phyloP scores from a whole-genome alignment of 371 early-diverging fungal genomes.

The Syncephalis plumigaleata region DNA sequence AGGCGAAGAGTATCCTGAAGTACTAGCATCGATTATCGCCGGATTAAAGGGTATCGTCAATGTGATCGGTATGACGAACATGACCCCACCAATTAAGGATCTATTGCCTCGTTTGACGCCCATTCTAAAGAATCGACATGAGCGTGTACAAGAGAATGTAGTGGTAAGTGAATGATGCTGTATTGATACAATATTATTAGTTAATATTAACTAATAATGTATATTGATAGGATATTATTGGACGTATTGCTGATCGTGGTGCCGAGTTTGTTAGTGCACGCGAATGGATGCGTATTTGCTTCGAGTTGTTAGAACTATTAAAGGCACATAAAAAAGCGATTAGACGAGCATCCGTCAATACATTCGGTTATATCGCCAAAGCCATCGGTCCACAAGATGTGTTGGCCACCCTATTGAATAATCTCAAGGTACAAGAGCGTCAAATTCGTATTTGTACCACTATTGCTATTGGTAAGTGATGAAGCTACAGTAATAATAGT shows the following conservation, averaged over 20 bases:
- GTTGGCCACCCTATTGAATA: conserved; percentile 87
- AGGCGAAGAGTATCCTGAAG: conserved; percentile 97
- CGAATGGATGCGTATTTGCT: conserved; percentile 99
- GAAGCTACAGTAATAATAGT: conserved; percentile 37
- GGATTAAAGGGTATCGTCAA: conserved; percentile 86
- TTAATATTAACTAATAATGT: conserved; percentile 2
- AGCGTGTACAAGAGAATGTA: conserved; percentile 84
- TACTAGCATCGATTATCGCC: conserved; percentile 83
- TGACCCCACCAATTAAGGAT: conserved; percentile 97
- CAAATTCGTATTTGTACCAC: conserved; percentile 97
- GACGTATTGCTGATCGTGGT: conserved; percentile 94
- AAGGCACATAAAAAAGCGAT: conserved; percentile 93
- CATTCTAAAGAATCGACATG: conserved; percentile 92
- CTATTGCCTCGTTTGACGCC: conserved; percentile 90
- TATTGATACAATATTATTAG: background rate
- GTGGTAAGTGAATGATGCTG: conserved; percentile 15
- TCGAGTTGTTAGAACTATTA: conserved; percentile 88
- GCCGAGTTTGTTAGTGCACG: conserved; percentile 94
- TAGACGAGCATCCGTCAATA: conserved; percentile 88
- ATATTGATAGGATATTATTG: conserved; percentile 71
- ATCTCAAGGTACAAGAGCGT: conserved; percentile 95
- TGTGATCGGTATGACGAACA: conserved; percentile 91
- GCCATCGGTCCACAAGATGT: conserved; percentile 99
- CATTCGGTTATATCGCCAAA: conserved; percentile 96
- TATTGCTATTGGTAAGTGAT: conserved; percentile 78